phyloP scores from a whole-genome alignment of 805 yeast genomes.

The Lachancea cidri region DNA sequence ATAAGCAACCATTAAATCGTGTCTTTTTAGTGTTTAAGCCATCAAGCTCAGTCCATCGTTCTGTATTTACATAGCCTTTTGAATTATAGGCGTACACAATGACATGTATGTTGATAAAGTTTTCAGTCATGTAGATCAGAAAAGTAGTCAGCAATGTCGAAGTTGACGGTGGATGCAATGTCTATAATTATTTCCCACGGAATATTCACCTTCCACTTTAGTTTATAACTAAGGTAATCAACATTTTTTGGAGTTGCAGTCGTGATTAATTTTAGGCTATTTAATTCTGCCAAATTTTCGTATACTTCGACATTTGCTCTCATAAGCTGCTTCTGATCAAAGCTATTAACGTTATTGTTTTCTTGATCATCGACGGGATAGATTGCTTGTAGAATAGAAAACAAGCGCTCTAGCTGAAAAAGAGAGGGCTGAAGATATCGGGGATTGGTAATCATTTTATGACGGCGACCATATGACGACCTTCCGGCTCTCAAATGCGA shows the following conservation, averaged over 20 bases:
- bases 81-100: neutral
- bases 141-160: slow-evolving; percentile 62
- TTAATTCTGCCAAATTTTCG: slow-evolving; percentile 54
- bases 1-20: neutral
- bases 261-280: slow-evolving; percentile 46
- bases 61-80: too few species aligned
- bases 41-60: neutral
- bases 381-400: slow-evolving; percentile 75
- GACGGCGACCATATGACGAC: slow-evolving; percentile 37
- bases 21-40: neutral
- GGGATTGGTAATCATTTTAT: slow-evolving; percentile 48
- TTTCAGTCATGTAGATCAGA: slow-evolving; percentile 15
- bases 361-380: slow-evolving; percentile 40
- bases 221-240: slow-evolving; percentile 60
- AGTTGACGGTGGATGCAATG: slow-evolving; percentile 57
- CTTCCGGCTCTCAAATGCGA: slow-evolving; percentile 42
- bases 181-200: slow-evolving; percentile 59
- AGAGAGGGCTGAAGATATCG: slow-evolving; percentile 64
- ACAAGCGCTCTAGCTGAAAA: slow-evolving; percentile 71
- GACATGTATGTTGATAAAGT: neutral
- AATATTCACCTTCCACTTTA: slow-evolving; percentile 75
- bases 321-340: slow-evolving; percentile 15
- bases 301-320: slow-evolving; percentile 45
- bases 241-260: slow-evolving; percentile 37
- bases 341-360: slow-evolving; percentile 25